A percentile compares a stretch with the other conserved stretches of the same genome.
phyloP scores from a whole-genome alignment of 805 yeast genomes.

The Barnettozyma wickerhamii region DNA sequence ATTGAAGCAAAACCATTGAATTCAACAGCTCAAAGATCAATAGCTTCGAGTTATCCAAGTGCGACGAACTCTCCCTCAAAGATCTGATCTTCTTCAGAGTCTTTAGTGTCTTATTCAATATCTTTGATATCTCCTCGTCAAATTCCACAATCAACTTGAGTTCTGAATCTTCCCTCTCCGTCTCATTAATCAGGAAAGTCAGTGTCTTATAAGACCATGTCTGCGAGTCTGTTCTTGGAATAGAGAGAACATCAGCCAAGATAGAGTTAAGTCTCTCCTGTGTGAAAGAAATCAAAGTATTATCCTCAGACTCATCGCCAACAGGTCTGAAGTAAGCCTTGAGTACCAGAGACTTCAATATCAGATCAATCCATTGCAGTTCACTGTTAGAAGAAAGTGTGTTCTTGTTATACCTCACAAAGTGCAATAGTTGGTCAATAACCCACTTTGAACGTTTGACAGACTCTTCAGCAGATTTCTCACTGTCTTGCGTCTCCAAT shows the following conservation, averaged over 20 bases:
- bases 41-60: constrained; percentile 33
- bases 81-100: constrained; percentile 42
- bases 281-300: constrained; percentile 38
- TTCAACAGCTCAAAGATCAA: constrained; percentile 71
- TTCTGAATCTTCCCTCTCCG: constrained; percentile 22
- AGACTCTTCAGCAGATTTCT: constrained; percentile 9
- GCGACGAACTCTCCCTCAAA: constrained; percentile 28
- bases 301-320: constrained; percentile 9
- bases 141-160: constrained; percentile 32
- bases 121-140: constrained; percentile 52
- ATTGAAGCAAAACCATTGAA: constrained; percentile 71
- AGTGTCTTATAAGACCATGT: constrained; percentile 63
- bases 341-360: constrained; percentile 28
- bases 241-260: constrained; percentile 50
- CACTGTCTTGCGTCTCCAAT: constrained; percentile 11
- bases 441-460: constrained; percentile 41
- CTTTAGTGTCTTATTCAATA: constrained; percentile 45
- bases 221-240: constrained; percentile 37
- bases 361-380: constrained; percentile 26
- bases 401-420: constrained; percentile 44
- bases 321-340: constrained; percentile 29
- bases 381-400: constrained; percentile 20
- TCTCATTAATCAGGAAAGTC: constrained; percentile 31
- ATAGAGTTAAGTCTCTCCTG: constrained; percentile 66
- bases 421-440: constrained; percentile 51